Percentiles rank a stretch among this genome's conserved stretches.
These are phyloP conservation scores for Gaultheria prostrata DNA, from an alignment of 148 eudicot species.

Conservation along the genomic window DNA sequence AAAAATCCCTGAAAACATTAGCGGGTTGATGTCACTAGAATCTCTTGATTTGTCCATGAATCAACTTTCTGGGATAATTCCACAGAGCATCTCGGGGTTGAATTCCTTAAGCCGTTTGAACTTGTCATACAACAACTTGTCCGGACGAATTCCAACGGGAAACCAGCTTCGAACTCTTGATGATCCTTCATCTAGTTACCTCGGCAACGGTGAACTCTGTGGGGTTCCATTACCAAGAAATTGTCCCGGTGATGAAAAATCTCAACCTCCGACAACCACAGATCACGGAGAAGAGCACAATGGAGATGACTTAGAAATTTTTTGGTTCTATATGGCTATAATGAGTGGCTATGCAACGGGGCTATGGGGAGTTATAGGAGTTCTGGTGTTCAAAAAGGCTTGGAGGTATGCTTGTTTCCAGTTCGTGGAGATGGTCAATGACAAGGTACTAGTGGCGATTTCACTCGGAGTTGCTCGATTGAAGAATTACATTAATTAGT, in stretches of 20 bases:
- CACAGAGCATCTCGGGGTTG: neutral
- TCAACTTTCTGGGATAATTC: neutral
- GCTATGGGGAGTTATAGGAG: slow-evolving; percentile 27
- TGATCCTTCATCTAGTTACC: neutral
- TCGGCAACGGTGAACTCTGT: neutral
- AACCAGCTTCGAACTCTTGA: neutral
- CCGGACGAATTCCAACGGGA: neutral
- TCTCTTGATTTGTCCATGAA: neutral
- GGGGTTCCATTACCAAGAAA: neutral
- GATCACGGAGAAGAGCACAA: neutral
- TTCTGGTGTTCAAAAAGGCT: slow-evolving; percentile 6
- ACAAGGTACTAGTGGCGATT: neutral
- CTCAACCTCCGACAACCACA: neutral
- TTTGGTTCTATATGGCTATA: slow-evolving; percentile 21
- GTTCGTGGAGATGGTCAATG: slow-evolving; percentile 2
- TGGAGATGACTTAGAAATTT: neutral
- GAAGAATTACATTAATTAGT: too few relatives aligned
- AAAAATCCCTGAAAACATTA: slow-evolving; percentile 29
- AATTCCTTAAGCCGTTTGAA: neutral
- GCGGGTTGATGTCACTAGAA: slow-evolving; percentile 17
- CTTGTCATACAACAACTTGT: neutral
- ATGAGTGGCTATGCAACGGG: slow-evolving; percentile 29
- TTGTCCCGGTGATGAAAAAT: neutral
- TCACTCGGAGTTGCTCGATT: too few relatives aligned
- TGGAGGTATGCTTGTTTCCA: slow-evolving; percentile 24